phyloP scores from a whole-genome alignment of 306 rosid species.

The Fragaria nilgerrensis region DNA sequence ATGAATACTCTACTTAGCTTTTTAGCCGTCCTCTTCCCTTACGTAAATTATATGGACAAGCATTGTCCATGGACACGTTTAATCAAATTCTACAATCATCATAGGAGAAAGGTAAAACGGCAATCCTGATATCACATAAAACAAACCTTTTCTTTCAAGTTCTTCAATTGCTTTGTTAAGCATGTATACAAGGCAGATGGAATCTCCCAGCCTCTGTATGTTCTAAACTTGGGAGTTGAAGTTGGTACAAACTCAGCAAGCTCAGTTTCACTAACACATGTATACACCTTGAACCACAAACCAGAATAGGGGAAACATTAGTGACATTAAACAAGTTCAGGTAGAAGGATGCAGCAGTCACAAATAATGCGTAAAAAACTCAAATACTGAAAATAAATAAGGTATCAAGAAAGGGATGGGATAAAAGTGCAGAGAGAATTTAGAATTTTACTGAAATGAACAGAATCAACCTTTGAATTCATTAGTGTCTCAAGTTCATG shows the following conservation, averaged over 20 bases:
- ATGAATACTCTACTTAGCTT: too few species aligned
- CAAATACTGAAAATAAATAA: too few species aligned
- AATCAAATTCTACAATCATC: background rate
- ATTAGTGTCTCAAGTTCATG: slow-evolving; percentile 54
- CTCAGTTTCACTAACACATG: slow-evolving; percentile 66
- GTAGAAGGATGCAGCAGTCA: too few species aligned
- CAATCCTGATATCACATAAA: slow-evolving; percentile 10
- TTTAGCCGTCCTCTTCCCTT: background rate
- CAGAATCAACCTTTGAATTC: slow-evolving; percentile 90
- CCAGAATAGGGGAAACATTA: too few species aligned
- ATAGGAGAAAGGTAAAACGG: background rate
- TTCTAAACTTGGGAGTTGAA: slow-evolving; percentile 68
- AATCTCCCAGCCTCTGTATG: slow-evolving; percentile 33
- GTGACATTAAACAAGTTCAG: too few species aligned
- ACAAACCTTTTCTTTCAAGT: slow-evolving; percentile 50
- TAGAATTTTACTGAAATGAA: background rate
- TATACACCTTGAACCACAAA: slow-evolving; percentile 57
- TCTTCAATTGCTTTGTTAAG: slow-evolving; percentile 31
- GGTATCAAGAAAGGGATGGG: too few species aligned
- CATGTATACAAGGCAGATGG: slow-evolving; percentile 25
- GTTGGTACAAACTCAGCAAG: slow-evolving; percentile 56
- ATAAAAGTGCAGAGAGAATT: too few species aligned
- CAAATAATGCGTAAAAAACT: too few species aligned
- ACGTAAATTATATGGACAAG: background rate
- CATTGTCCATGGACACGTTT: background rate